Conservation (phyloP, 768 basidiomycete species). For the Gloeopeniophorella convolvens region DNA sequence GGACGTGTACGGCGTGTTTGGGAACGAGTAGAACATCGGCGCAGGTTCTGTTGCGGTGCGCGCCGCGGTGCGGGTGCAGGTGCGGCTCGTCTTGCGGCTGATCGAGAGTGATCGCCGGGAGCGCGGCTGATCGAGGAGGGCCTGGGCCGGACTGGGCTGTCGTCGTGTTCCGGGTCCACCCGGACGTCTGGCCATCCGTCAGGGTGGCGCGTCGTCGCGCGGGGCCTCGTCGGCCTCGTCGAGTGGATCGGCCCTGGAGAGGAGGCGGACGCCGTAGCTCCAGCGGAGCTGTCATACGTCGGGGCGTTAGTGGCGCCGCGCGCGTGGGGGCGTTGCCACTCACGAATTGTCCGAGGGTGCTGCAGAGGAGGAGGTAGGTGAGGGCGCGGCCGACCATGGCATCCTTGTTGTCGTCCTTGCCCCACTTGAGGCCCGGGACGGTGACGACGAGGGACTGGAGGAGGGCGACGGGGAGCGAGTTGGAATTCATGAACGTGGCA, state of each 20-base stretch:
- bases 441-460: conserved; percentile 86
- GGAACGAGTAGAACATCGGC: conserved; percentile 57
- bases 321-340: conserved; percentile 31
- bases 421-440: conserved; percentile 81
- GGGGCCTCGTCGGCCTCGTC: conserved; percentile 27
- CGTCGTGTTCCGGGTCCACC: too few relatives aligned
- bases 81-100: conserved; percentile 15
- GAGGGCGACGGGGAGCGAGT: conserved; percentile 90
- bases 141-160: background rate
- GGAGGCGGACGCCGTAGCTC: conserved; percentile 84
- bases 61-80: conserved; percentile 14
- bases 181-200: too few relatives aligned
- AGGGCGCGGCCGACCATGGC: conserved; percentile 90
- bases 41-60: conserved; percentile 26
- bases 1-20: conserved; percentile 41
- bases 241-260: conserved; percentile 49
- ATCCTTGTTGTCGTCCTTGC: conserved; percentile 67
- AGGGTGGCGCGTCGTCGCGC: too few relatives aligned
- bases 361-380: conserved; percentile 87
- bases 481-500: conserved; percentile 90
- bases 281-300: conserved; percentile 74
- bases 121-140: background rate
- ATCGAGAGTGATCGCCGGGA: too few relatives aligned
- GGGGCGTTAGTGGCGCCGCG: too few relatives aligned
- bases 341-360: conserved; percentile 93